phyloP scores from a whole-genome alignment of 2,329 filamentous ascomycete genomes.

The Xylaria sp. region DNA sequence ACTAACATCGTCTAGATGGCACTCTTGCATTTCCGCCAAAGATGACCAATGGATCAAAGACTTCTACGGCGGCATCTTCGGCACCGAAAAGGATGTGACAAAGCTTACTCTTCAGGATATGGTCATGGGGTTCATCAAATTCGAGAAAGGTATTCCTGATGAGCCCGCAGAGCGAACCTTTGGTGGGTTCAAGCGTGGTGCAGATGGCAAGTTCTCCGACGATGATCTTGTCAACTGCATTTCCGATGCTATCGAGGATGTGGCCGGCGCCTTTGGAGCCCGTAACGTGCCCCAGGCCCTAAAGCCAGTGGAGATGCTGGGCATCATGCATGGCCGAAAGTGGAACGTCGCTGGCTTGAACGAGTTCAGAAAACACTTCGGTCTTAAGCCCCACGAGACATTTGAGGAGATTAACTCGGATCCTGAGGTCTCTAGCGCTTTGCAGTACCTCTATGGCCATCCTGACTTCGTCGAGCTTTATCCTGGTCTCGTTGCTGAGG shows the following conservation, averaged over 20 bases:
- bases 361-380: slow-evolving; percentile 84
- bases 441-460: slow-evolving; percentile 74
- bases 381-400: slow-evolving; percentile 73
- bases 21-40: slow-evolving; percentile 74
- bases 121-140: slow-evolving; percentile 65
- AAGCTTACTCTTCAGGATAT: slow-evolving; percentile 66
- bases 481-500: slow-evolving; percentile 77
- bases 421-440: slow-evolving; percentile 68
- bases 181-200: slow-evolving; percentile 66
- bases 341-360: slow-evolving; percentile 83
- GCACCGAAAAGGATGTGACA: slow-evolving; percentile 56
- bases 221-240: slow-evolving; percentile 78
- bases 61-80: slow-evolving; percentile 67
- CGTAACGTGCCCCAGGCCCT: slow-evolving; percentile 76
- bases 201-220: slow-evolving; percentile 74
- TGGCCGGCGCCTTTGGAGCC: slow-evolving; percentile 74
- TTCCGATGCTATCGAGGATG: slow-evolving; percentile 78
- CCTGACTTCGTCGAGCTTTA: slow-evolving; percentile 83
- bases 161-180: slow-evolving; percentile 76
- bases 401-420: slow-evolving; percentile 88
- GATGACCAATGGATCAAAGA: slow-evolving; percentile 83
- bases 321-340: slow-evolving; percentile 75
- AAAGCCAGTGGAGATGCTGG: slow-evolving; percentile 78
- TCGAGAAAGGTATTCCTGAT: slow-evolving; percentile 63
- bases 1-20: slow-evolving; percentile 53